These are phyloP conservation scores for Irineochytrium annulatum DNA, from an alignment of 192 early-diverging fungal genomes.

Conservation along the genomic window DNA sequence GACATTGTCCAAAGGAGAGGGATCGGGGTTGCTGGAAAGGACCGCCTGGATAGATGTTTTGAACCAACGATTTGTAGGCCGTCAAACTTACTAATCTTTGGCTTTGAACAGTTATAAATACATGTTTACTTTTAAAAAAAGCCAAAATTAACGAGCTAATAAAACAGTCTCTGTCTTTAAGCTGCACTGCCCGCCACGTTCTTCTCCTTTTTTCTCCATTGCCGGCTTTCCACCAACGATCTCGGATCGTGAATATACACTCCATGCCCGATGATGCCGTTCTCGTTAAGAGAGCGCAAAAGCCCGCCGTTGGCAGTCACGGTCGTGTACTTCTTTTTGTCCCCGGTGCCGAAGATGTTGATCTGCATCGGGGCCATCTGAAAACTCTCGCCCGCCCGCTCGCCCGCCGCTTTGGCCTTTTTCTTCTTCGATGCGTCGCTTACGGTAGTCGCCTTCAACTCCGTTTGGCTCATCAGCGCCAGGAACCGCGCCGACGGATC, in stretches of 20 bases:
- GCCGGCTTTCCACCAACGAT: constrained; percentile 25
- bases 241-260: constrained; percentile 34
- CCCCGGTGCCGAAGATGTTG: constrained; percentile 38
- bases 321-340: constrained; percentile 29
- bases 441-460: neutral
- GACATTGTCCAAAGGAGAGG: too few species aligned
- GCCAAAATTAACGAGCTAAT: too few species aligned
- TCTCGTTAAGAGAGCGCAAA: constrained; percentile 20
- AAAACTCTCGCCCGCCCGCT: neutral
- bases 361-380: constrained; percentile 19
- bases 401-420: neutral
- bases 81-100: too few species aligned
- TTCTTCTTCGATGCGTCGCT: neutral
- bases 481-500: constrained; percentile 27
- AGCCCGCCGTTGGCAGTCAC: constrained; percentile 44
- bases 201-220: too few species aligned
- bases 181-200: too few species aligned
- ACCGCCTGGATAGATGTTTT: too few species aligned
- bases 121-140: too few species aligned
- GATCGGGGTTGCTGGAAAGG: too few species aligned
- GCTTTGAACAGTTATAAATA: too few species aligned
- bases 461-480: neutral
- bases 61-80: too few species aligned
- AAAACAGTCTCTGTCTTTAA: too few species aligned
- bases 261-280: constrained; percentile 20